phyloP scores from a whole-genome alignment of 2,329 filamentous ascomycete genomes.

The Blastomyces emzantsi region DNA sequence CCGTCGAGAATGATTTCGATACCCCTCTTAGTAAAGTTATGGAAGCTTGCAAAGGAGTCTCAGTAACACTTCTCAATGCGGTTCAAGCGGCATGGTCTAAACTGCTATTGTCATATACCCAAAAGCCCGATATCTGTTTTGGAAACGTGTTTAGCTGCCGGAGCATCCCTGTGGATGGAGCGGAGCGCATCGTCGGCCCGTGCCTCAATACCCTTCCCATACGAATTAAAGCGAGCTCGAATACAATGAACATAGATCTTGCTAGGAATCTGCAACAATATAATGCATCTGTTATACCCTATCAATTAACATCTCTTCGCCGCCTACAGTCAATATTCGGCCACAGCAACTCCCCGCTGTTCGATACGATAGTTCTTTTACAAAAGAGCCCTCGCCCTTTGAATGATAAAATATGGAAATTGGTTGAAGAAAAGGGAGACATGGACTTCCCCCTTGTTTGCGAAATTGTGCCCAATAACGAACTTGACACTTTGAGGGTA shows the following conservation, averaged over 20 bases:
- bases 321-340: constrained; percentile 52
- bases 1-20: too few species aligned
- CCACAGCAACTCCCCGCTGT: constrained; percentile 49
- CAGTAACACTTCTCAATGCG: constrained; percentile 55
- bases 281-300: constrained; percentile 54
- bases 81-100: constrained; percentile 66
- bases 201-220: constrained; percentile 87
- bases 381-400: constrained; percentile 51
- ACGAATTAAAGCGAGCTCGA: constrained; percentile 46
- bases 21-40: constrained; percentile 34
- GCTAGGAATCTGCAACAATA: constrained; percentile 51
- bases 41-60: constrained; percentile 45
- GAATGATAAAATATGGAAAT: constrained; percentile 43
- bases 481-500: constrained; percentile 47
- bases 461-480: constrained; percentile 55
- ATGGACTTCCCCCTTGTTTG: constrained; percentile 65
- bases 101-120: constrained; percentile 49
- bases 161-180: constrained; percentile 53
- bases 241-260: constrained; percentile 47
- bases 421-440: constrained; percentile 44
- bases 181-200: constrained; percentile 70
- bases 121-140: constrained; percentile 64
- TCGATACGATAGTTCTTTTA: constrained; percentile 72
- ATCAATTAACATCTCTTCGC: constrained; percentile 68
- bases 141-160: constrained; percentile 79